A percentile compares a stretch with the other conserved stretches of the same genome.
phyloP scores from a whole-genome alignment of 495 filamentous ascomycete species.

The Talaromyces stipitatus region DNA sequence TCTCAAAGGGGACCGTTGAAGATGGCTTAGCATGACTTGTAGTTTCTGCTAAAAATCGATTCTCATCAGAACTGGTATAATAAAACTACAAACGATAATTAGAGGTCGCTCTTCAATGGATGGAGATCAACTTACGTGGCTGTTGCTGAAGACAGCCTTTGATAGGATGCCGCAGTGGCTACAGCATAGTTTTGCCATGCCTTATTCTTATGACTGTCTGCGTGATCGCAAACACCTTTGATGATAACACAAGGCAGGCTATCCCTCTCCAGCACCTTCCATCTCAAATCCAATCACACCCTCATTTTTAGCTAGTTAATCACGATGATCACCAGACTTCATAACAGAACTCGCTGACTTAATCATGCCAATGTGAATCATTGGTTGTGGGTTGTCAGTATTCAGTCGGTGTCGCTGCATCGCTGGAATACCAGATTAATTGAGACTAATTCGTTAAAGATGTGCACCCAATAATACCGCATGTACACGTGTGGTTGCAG shows the following conservation, averaged over 20 bases:
- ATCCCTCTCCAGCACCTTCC: slow-evolving; percentile 26
- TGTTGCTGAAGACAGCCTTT: slow-evolving; percentile 14
- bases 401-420: neutral
- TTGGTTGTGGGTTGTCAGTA: neutral
- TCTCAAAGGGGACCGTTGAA: slow-evolving; percentile 27
- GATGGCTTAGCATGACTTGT: too few relatives aligned
- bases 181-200: slow-evolving; percentile 32
- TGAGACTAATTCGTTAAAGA: slow-evolving; percentile 3
- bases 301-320: slow-evolving; percentile 11
- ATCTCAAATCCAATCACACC: too few relatives aligned
- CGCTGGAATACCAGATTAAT: neutral
- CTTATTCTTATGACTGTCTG: slow-evolving; percentile 36
- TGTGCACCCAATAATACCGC: slow-evolving; percentile 8
- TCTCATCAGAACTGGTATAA: too few relatives aligned
- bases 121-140: too few relatives aligned
- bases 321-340: slow-evolving; percentile 19
- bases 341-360: slow-evolving; percentile 25
- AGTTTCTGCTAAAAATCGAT: too few relatives aligned
- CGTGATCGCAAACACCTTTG: slow-evolving; percentile 34
- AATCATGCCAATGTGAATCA: slow-evolving; percentile 16
- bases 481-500: slow-evolving; percentile 17
- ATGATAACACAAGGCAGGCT: slow-evolving; percentile 25
- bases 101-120: too few relatives aligned
- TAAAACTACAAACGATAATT: too few relatives aligned
- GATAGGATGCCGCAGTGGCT: slow-evolving; percentile 22